Base-by-base conservation (phyloP, 2,329 filamentous ascomycete species). In the Diaporthe australafricana region DNA sequence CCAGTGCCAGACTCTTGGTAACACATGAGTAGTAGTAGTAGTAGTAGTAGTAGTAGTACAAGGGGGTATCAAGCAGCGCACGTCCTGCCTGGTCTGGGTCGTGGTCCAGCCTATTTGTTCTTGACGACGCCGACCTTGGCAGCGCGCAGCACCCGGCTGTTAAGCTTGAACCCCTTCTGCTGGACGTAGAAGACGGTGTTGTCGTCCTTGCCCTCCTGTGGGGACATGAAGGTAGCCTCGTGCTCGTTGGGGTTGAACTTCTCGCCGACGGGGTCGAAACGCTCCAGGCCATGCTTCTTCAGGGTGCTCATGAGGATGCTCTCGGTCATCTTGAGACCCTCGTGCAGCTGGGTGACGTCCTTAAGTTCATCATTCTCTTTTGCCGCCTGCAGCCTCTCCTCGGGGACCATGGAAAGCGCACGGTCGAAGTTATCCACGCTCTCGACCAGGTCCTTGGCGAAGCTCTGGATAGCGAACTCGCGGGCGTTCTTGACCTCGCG, bases 51-150 rank as follows among this genome's bases (percentile, higher is more conserved):
- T 73, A 56, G 60, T 74, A 69, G 40, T 74, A 74, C 72, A 74
- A 20, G 40, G 14, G 32, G 48, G 70, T 25, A 56, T 45, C 52
- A 57, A 45, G 56, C 25, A 40, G 45, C 32, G 12, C 25, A 14
- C 56, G 52, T 60, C 30, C 55, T 25, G 42, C 56, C 60, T 50
- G 38, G 30, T 16, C 25, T n/a, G 6, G 9, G 20, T 63, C 47
- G 30, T 27, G 45, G 27, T 22, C 30, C 35, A 45, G 30, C 55
- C 68, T 84, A 86, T 77, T 83, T 81, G 85, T 96, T 97, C 89
- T 96, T 97, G 76, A 97, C 95, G 71, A 98, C 95, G 80, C 96
- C 95, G 75, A 98, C 96, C 89, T 98, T 98, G 80, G 96, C 94
- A 75, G 96, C 94, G 82, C 96, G 91, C 79, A 99, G 84, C 71